Evolutionary conservation across 306 rosid genomes (phyloP), one percentile per base, ranked within the genome.

Genomic region (Cicer yamashitae): DNA sequence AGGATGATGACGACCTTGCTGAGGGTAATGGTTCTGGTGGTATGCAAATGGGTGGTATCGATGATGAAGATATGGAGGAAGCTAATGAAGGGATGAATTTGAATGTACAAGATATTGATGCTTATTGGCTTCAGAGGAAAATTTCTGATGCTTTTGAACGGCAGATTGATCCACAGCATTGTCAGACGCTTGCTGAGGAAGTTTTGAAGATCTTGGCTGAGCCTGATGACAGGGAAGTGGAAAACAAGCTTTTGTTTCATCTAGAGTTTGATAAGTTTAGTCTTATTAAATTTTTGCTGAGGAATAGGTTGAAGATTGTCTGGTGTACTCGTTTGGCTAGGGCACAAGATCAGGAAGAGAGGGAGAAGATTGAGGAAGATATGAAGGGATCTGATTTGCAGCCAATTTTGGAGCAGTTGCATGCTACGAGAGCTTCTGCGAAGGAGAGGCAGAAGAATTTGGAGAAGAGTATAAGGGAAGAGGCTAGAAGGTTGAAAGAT

Each of bases 61-160:
- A 94, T 75, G 96, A 94, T 8, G 97, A 94, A 52, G 96, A 94
- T 56, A 84, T 85, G 96, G 86, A 77, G 54, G 99, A 94, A 22
- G 94, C 87, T 10, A 89, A 89, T 15, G 99, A 89, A 67, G 96
- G 96, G 11, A 87, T 87, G 96, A 80, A 79, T 74, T 90, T 94
- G 8, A 92, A 94, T 84, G 99, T 90, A 72, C 96, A 92, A 86
- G 97, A 89, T 82, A 92, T 94, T 62, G 97, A 88, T 85, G 99
- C 99, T 4, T 94, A 92, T 81, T 94, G 99, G 99, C 91, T 94
- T 68, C 99, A 94, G 85, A 86, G 99, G 87, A 94, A 92, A 83
- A 94, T 94, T 47, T 94, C 99, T 20, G 91, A 79, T 70, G 97
- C 97, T 30, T 94, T 83, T 67, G 96, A 90, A 60, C 96, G 91